Base-by-base conservation (phyloP, 2,329 filamentous ascomycete genomes). In the Gyromitra esculenta region DNA sequence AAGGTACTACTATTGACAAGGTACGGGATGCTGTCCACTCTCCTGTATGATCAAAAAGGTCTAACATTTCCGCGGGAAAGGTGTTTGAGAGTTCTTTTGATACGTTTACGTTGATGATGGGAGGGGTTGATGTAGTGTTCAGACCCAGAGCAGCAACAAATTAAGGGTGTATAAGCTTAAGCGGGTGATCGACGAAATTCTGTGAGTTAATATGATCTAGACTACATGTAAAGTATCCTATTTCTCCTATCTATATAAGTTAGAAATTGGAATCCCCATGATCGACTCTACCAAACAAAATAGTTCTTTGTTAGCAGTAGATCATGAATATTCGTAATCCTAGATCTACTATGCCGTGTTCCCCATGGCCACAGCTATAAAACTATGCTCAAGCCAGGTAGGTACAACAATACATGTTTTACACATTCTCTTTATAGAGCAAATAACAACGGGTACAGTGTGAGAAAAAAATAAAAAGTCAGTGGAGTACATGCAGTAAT, bases 91-190 rank as follows among this genome's bases (percentile, higher is more conserved):
- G n/a, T 4, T 68, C 54, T 48, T 68, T 59, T 7, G 54, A 68
- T 35, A 54, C 57, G 15, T 62, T 71, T 18, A 63, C 56, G n/a
- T 50, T 71, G 39, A 52, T 41, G 57, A 71, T 63, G 39, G 57
- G 43, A 18, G 41, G 52, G 25, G 43, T 63, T 15, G 48, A 56
- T 18, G 7, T 71, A 41, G 25, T 71, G 25, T 63, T 64, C 57
- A 57, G 6, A 8, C 48, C 65, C 15, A 68, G 52, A 39, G 11
- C 18, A 15, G 18, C 2, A 39, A 21, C 21, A 31, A 45, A 39
- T 31, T 68, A 45, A 31, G 35, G 11, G 4, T 21, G 11, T 4
- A 31, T 3, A 31, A 31, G 0, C 25, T 6, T 11, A 52, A 18
- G 11, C 11, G 43, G 43, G 15, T 15, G 43, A 5, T 52, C 18